Percentiles rank a stretch among this genome's conserved stretches.
phyloP scores from a whole-genome alignment of 139 green algal genomes.

The Chlamydomonas sp. region DNA sequence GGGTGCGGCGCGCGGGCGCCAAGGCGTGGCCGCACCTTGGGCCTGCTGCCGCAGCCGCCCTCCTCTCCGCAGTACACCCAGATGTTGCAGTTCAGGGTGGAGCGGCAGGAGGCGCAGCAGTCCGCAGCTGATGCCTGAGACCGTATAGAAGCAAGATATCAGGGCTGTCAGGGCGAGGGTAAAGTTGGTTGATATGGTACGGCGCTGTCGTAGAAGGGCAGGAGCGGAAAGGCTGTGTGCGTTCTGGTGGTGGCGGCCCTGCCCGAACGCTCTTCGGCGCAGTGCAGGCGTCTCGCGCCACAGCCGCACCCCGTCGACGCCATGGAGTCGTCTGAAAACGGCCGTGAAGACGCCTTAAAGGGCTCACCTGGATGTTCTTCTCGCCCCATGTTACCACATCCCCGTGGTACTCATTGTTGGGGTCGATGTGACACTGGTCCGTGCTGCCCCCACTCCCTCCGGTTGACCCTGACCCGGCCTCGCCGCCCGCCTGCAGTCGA shows the following conservation, averaged over 20 bases:
- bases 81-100: conserved; percentile 25
- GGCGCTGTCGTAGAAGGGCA: not conserved
- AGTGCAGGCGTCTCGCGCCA: not conserved
- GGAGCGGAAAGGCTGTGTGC: too few relatives aligned
- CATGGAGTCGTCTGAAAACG: not conserved
- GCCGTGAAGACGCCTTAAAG: not conserved
- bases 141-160: not conserved
- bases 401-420: conserved; percentile 34
- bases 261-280: not conserved
- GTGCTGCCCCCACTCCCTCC: not conserved
- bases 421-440: conserved; percentile 10
- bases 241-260: not conserved
- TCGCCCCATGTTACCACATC: conserved; percentile 29
- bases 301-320: too few relatives aligned
- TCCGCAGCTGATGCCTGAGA: conserved; percentile 5
- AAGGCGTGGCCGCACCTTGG: conserved; percentile 2
- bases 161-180: not conserved
- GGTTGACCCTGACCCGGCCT: not conserved
- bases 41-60: conserved; percentile 25
- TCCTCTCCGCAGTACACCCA: conserved; percentile 27
- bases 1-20: not conserved
- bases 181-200: not conserved
- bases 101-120: conserved; percentile 13
- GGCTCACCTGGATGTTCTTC: conserved; percentile 23
- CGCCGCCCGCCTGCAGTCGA: not conserved